These are phyloP conservation scores for Corylus avellana DNA, from an alignment of 306 rosid genomes.

Conservation along the genomic window DNA sequence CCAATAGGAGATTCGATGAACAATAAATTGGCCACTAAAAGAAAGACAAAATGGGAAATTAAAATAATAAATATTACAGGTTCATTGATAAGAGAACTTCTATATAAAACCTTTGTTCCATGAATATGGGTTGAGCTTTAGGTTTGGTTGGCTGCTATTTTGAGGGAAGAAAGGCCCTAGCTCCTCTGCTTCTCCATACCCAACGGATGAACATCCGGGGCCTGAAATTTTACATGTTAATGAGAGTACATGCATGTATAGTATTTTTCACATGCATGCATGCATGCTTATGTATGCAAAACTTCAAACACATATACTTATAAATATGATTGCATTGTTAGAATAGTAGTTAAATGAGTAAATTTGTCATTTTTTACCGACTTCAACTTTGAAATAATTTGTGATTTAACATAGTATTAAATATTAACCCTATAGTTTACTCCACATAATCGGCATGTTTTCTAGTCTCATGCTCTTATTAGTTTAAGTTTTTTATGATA, in stretches of 20 bases:
- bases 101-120: conserved; percentile 67
- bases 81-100: too few species aligned
- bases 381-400: too few species aligned
- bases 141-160: conserved; percentile 56
- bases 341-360: too few species aligned
- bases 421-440: too few species aligned
- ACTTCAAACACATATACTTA: too few species aligned
- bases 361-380: too few species aligned
- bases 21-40: conserved; percentile 66
- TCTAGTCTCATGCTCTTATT: too few species aligned
- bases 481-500: too few species aligned
- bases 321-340: too few species aligned
- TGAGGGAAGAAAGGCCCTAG: conserved; percentile 90
- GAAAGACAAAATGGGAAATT: not conserved
- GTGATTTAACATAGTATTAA: too few species aligned
- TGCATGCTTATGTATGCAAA: not conserved
- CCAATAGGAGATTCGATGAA: conserved; percentile 86
- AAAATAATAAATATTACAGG: not conserved
- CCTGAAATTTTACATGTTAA: conserved; percentile 44
- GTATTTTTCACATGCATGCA: too few species aligned
- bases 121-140: conserved; percentile 70
- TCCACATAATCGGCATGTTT: too few species aligned
- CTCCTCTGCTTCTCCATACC: conserved; percentile 84
- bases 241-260: not conserved
- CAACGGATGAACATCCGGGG: conserved; percentile 89